Evolutionary conservation across 2,329 filamentous ascomycete genomes (phyloP).

Genomic region (Fusarium tupiense): DNA sequence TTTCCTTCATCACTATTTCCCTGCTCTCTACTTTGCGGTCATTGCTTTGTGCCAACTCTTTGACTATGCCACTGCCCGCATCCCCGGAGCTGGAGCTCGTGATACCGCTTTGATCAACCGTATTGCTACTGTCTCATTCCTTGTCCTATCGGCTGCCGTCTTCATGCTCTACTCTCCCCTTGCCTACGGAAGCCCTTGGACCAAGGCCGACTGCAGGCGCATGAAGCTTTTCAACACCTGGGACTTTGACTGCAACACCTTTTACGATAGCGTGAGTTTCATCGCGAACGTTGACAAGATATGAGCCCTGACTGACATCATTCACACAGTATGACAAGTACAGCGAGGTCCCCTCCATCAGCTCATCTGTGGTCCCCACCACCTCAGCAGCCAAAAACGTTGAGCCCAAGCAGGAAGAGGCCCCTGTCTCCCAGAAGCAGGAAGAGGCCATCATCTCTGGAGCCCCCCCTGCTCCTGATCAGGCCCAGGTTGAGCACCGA

Average conservation of each 20-base stretch:
- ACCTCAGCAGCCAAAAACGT: conserved; percentile 41
- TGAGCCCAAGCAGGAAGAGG: conserved; percentile 40
- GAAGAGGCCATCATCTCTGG: conserved; percentile 55
- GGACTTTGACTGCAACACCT: conserved; percentile 99
- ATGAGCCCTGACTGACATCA: conserved; percentile 26
- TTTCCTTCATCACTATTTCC: conserved; percentile 98
- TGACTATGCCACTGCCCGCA: conserved; percentile 82
- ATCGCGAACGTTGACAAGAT: neutral
- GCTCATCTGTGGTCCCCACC: conserved; percentile 44
- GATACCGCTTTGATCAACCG: conserved; percentile 77
- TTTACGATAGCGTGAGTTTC: conserved; percentile 82
- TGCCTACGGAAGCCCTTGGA: conserved; percentile 95
- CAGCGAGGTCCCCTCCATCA: conserved; percentile 38
- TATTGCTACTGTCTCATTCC: conserved; percentile 75
- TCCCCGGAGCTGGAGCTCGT: conserved; percentile 73
- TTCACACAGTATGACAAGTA: conserved; percentile 62
- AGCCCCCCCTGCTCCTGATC: conserved; percentile 52
- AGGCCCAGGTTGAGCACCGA: conserved; percentile 56
- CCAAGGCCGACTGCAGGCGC: conserved; percentile 82
- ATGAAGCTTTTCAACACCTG: conserved; percentile 89
- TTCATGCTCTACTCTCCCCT: conserved; percentile 90
- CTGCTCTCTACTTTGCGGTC: conserved; percentile 93
- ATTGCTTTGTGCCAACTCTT: conserved; percentile 88
- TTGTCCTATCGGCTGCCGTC: conserved; percentile 76
- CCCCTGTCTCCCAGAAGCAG: conserved; percentile 38